A percentile compares a stretch with the other conserved stretches of the same genome.
Evolutionary conservation across 2,329 filamentous ascomycete genomes (phyloP).

Genomic region (Neurospora sp.): DNA sequence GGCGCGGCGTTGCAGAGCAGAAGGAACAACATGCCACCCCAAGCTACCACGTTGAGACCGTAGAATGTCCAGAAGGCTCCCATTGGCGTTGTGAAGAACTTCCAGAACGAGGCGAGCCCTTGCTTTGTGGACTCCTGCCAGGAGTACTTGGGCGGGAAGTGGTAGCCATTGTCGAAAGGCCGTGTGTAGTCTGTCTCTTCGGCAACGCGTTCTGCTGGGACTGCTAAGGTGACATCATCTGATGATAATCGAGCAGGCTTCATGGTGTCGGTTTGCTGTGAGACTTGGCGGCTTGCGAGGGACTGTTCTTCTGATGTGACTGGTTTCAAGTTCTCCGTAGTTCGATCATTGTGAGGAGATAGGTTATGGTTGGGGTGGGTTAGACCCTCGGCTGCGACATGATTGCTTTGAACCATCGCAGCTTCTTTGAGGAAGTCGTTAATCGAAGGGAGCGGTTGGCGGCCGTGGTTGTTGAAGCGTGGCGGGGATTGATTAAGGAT

Average conservation of each 20-base stretch:
- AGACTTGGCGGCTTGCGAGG: not conserved
- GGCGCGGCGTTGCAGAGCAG: conserved; percentile 67
- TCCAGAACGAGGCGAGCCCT: conserved; percentile 53
- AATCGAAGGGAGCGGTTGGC: not conserved
- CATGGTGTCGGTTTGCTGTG: not conserved
- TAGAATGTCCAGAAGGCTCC: conserved; percentile 74
- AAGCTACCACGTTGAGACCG: conserved; percentile 73
- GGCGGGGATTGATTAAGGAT: not conserved
- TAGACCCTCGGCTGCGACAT: not conserved
- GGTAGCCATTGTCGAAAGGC: conserved; percentile 53
- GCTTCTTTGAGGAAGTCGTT: not conserved
- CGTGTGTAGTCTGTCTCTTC: conserved; percentile 21
- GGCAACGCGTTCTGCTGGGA: not conserved
- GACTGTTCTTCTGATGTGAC: not conserved
- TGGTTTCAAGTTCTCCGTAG: not conserved
- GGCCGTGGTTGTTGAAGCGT: not conserved
- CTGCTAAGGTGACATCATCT: conserved; percentile 4
- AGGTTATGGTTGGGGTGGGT: not conserved
- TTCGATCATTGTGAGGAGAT: not conserved
- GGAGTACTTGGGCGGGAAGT: conserved; percentile 53
- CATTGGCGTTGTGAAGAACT: conserved; percentile 63
- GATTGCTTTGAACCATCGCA: not conserved
- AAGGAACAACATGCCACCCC: conserved; percentile 87
- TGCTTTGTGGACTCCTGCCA: conserved; percentile 50
- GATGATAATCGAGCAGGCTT: conserved; percentile 1